Conservation (phyloP, 306 rosid species). For the Cicer yamashitae region DNA sequence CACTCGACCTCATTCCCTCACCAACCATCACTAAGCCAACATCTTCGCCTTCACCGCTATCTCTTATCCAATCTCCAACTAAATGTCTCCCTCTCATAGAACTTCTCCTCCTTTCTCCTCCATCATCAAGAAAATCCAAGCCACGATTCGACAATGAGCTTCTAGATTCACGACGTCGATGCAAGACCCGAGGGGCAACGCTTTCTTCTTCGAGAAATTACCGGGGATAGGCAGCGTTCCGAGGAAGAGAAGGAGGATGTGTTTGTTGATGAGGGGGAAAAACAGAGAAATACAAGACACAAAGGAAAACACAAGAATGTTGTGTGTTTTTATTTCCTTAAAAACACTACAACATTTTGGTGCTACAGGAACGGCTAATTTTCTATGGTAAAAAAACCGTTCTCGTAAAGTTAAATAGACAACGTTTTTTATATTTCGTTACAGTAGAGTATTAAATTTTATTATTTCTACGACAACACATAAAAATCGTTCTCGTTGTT, state of each 20-base stretch:
- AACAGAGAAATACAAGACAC: conserved; percentile 64
- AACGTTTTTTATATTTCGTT: no score
- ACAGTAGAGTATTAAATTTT: no score
- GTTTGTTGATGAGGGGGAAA: conserved; percentile 61
- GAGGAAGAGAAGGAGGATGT: conserved; percentile 74
- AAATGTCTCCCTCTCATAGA: conserved; percentile 58
- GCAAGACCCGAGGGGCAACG: conserved; percentile 57
- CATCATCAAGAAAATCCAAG: conserved; percentile 63
- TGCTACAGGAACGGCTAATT: no score
- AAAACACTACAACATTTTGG: no score
- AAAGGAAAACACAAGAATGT: conserved; percentile 67
- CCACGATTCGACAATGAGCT: conserved; percentile 63
- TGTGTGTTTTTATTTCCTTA: no score
- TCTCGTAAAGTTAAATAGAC: no score
- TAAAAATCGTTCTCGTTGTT: no score
- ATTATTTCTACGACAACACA: no score
- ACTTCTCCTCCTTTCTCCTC: conserved; percentile 70
- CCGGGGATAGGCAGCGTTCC: conserved; percentile 64
- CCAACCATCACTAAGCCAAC: conserved; percentile 48
- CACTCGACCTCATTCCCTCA: conserved; percentile 41
- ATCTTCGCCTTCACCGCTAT: conserved; percentile 50
- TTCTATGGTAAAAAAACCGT: no score
- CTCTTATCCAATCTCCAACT: conserved; percentile 50
- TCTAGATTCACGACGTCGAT: conserved; percentile 53
- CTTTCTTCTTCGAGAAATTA: conserved; percentile 75